Base-by-base conservation (phyloP, 257 asterid species). In the Nemophila menziesii region DNA sequence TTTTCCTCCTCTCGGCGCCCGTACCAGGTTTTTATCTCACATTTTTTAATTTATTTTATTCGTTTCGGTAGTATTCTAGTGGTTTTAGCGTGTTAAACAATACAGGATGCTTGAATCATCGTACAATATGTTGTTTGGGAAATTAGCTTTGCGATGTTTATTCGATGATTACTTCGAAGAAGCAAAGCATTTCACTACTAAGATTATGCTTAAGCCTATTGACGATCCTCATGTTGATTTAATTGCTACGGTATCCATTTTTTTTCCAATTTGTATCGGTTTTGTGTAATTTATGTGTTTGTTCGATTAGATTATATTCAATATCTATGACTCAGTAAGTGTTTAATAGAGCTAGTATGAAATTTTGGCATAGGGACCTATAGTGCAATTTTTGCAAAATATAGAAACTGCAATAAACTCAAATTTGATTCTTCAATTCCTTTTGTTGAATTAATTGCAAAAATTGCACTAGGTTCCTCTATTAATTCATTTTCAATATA, bases 161-260 rank as follows among this genome's bases (percentile, higher is more conserved):
- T 83, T 79, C 63, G 80, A 83, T 36, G 95, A 83, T 62, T 83
- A 76, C 22, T 83, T 77, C 34, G 92, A 83, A 53, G 90, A 72
- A 49, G 85, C 90, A 3, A 67, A 56, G 61, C 80, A 79, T 48
- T 79, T 83, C 54, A 77, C 67, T 64, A 57, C 90, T 21, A 72
- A 74, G 33, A 72, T 83, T 59, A 79, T 83, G 92, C 92, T 83
- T 27, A 83, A 80, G 74, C 95, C 95, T 20, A 77, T 77, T 44
- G 92, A 83, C 39, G 95, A 83, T 78, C 93, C 93, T n/a, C 95
- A 80, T 10, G 93, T 86, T 17, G 92, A 86, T 72, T 69, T 86
- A 75, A 76, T 86, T 64, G 96, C 92, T 22, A 67, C 75, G 55
- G 96, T 86, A 86, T 86, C 90, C 89, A 13, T 18, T 38, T n/a